Evolutionary conservation across 129 eudicot species (phyloP), one percentile per base, ranked within the genome.

Genomic region (Chrysanthemum lavandulifolium): DNA sequence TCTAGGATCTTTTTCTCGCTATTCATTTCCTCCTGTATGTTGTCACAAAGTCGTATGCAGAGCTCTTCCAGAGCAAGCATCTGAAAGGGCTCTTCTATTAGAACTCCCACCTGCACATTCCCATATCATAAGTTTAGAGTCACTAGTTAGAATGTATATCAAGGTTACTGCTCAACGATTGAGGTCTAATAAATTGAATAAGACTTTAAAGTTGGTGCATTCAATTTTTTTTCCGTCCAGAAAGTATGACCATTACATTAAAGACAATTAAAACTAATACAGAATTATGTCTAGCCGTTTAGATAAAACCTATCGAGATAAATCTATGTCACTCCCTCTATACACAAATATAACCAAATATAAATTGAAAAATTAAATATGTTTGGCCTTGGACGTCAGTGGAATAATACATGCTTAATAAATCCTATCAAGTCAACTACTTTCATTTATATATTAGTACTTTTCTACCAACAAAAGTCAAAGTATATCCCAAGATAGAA

Each of bases 51-150:
- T 51, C 14, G 82, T 10, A 75, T 31, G 75, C 97, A 90, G 6
- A 88, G 86, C 80, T 90, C 96, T 54, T 95, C 97, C 43, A 95
- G 88, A 54, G 94, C 91, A 56, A 95, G 99, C 96, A 90, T 86
- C 23, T 96, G 88, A 75, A 95, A 95, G 27, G 99, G 99, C 78
- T 95, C 99, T 83, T 95, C 99, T 11, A 95, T 95, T 16, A 95
- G 91, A 59, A 95, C 99, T 73, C 99, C 99, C 62, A 95, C 99
- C 99, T 95, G 83, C 81, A 85, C 73, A 66, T 76, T 59, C 27
- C 21, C 71, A 74, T 51, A 13, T 31, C 8, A 19, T 50, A 64
- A 64, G 25, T 29, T 52, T 0, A 15, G 13, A 25, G 52, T 50
- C 40, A 70, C 53, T 70, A 9, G 7, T 9, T 29, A 33, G 2